These are phyloP conservation scores for Trypanosoma platydactyli DNA, from an alignment of 208 protist species.

Conservation along the genomic window DNA sequence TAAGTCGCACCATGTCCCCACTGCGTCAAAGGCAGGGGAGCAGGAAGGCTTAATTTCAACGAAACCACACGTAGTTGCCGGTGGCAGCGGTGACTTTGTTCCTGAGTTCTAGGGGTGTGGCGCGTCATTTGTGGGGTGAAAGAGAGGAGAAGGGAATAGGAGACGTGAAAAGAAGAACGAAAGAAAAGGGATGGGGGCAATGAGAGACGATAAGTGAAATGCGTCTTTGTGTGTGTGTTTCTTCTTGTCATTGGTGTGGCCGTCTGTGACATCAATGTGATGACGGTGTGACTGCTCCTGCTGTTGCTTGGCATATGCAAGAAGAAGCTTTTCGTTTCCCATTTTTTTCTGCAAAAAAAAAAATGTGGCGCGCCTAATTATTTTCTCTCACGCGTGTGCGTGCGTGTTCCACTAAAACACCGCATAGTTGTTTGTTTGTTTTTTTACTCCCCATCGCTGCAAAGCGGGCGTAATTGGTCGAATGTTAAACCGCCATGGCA, in stretches of 20 bases:
- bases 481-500: constrained; percentile 75
- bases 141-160: neutral
- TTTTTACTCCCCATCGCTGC: neutral
- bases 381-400: neutral
- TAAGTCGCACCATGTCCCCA: neutral
- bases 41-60: neutral
- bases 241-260: neutral
- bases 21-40: neutral
- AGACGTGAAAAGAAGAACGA: neutral
- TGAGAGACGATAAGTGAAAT: constrained; percentile 1
- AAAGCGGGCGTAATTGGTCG: neutral
- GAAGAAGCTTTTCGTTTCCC: too few species aligned
- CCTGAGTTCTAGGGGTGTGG: constrained; percentile 24
- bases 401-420: neutral
- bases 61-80: neutral
- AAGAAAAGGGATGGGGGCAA: neutral
- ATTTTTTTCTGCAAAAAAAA: neutral
- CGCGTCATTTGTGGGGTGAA: neutral
- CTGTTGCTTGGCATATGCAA: neutral
- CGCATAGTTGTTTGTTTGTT: neutral
- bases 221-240: neutral
- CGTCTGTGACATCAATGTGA: too few species aligned
- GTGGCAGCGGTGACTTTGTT: constrained; percentile 10
- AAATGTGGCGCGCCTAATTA: neutral
- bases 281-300: neutral